These are phyloP conservation scores for Botrytis porri DNA, from an alignment of 2,329 filamentous ascomycete genomes.

Conservation along the genomic window DNA sequence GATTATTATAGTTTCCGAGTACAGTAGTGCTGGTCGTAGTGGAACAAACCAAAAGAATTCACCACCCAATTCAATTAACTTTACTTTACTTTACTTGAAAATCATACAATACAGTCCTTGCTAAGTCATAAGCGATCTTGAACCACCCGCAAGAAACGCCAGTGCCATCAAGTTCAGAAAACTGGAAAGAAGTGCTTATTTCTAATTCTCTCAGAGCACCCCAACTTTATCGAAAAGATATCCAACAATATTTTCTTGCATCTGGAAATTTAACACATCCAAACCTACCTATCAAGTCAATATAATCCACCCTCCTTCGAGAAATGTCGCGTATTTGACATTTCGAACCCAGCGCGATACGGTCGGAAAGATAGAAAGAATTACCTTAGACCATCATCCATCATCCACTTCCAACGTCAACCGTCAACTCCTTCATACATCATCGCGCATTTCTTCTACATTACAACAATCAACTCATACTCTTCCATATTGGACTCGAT, in stretches of 20 bases:
- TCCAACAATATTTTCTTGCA: slow-evolving; percentile 1
- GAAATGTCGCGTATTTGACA: slow-evolving; percentile 19
- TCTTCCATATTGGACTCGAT: slow-evolving; percentile 5
- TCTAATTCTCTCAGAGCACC: neutral
- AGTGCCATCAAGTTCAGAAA: slow-evolving; percentile 11
- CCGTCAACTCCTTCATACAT: slow-evolving; percentile 11
- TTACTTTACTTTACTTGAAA: neutral
- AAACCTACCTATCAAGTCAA: neutral
- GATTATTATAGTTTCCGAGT: neutral
- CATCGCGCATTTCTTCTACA: slow-evolving; percentile 11
- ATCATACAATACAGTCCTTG: slow-evolving; percentile 1
- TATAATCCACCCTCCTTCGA: neutral
- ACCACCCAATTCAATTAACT: neutral
- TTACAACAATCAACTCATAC: slow-evolving; percentile 6
- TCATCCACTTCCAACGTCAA: slow-evolving; percentile 18
- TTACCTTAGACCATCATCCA: slow-evolving; percentile 17
- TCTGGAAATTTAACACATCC: neutral
- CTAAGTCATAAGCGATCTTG: slow-evolving; percentile 15
- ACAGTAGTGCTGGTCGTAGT: neutral
- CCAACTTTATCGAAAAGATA: neutral
- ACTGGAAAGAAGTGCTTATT: neutral
- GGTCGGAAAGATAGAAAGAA: slow-evolving; percentile 21
- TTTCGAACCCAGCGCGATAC: slow-evolving; percentile 17
- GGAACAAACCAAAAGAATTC: neutral
- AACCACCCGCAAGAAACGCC: slow-evolving; percentile 10